Evolutionary conservation across 495 filamentous ascomycete species (phyloP), one percentile per base, ranked within the genome.

Genomic region (Bathelium albidoporum): DNA sequence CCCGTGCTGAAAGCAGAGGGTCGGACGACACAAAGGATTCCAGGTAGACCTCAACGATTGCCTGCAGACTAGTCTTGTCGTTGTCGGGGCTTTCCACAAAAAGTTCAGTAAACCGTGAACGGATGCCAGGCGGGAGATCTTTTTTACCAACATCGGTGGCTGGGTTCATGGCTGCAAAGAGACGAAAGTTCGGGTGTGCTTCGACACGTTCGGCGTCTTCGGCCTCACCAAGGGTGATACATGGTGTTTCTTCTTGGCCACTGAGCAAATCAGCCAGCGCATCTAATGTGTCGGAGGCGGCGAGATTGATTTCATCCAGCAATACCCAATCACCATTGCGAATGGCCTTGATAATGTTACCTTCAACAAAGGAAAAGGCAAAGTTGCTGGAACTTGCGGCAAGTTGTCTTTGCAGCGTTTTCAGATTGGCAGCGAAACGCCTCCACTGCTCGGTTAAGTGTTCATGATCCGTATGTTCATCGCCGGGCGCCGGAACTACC

Each of bases 121-220:
- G 80, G 32, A 95, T 78, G 3, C 94, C 90, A 59, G 87, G 83
- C 0, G 91, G 92, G 2, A 99, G 79, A 72, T 97, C 94, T 62
- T 90, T 84, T 77, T 97, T 99, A 34, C 95, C 95, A 62, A 96
- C 83, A 79, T 99, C 95, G 14, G 93, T 97, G 12, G 95, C 93
- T 52, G 95, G 95, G 70, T 99, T 99, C 95, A 99, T 99, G 52
- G 94, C 94, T 28, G 89, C 95, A 74, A 99, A 97, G 28, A 99
- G 88, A 34, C 95, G 86, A 73, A 99, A 99, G 68, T 96, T 83
- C 1, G 89, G 87, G 72, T 99, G 94, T 1, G 91, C 92, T 60
- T 86, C 83, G 10, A 97, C 85, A 49, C 91, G 82, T 72, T 97
- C 90, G 28, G 91, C 86, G 63, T 91, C 88, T 59, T 94, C 95